phyloP scores from a whole-genome alignment of 495 filamentous ascomycete genomes.

The Aspergillus coremiiformis region DNA sequence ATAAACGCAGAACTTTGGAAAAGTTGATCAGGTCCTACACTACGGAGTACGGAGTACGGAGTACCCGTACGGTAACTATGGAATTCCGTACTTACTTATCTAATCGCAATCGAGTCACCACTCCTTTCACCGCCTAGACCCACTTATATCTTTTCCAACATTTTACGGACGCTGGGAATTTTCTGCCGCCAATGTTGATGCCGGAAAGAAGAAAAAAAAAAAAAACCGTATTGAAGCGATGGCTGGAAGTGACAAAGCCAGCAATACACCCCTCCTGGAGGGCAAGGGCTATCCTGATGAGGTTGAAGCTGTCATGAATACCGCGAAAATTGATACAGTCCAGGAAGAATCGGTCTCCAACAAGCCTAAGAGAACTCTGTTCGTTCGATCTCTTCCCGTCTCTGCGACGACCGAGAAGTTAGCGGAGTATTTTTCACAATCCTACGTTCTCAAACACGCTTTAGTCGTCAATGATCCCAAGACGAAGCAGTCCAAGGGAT shows the following conservation, averaged over 20 bases:
- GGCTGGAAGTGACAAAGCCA: conserved; percentile 22
- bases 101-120: conserved; percentile 7
- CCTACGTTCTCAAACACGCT: conserved; percentile 90
- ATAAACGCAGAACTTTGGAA: too few relatives aligned
- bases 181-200: conserved; percentile 44
- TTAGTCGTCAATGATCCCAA: conserved; percentile 72
- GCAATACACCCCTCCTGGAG: conserved; percentile 29
- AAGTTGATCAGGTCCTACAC: too few relatives aligned
- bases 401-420: conserved; percentile 74
- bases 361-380: conserved; percentile 61
- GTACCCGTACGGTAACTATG: too few relatives aligned
- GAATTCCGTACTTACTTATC: not conserved
- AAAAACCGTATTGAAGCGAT: conserved; percentile 15
- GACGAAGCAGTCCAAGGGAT: conserved; percentile 82
- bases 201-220: conserved; percentile 20
- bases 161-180: conserved; percentile 19
- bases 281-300: conserved; percentile 10
- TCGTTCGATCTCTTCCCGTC: conserved; percentile 78
- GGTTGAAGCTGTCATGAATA: conserved; percentile 18
- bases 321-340: conserved; percentile 13
- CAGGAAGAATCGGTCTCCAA: conserved; percentile 20
- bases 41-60: too few relatives aligned
- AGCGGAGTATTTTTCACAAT: conserved; percentile 82
- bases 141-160: conserved; percentile 8
- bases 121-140: conserved; percentile 18